Evolutionary conservation across 2,329 filamentous ascomycete genomes (phyloP).

Genomic region (Beauveria bassiana): DNA sequence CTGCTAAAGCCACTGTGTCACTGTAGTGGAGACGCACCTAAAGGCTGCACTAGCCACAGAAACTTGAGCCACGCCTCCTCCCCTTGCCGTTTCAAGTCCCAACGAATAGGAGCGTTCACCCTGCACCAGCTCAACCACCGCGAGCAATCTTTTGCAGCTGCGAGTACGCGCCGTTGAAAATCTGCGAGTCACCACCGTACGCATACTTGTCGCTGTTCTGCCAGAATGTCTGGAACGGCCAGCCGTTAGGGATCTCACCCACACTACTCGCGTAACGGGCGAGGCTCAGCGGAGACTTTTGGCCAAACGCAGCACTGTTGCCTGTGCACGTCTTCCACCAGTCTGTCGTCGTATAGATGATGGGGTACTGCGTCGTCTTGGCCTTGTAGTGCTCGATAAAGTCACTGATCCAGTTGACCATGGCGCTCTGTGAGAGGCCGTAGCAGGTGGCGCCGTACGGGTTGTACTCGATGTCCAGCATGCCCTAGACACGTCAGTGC

Average conservation of each 20-base stretch:
- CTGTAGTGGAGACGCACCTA: not conserved
- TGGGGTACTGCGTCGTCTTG: conserved; percentile 38
- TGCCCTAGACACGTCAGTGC: conserved; percentile 25
- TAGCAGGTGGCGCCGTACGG: conserved; percentile 34
- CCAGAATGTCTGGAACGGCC: conserved; percentile 46
- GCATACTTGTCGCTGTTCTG: conserved; percentile 16
- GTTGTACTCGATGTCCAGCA: conserved; percentile 46
- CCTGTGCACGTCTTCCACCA: conserved; percentile 50
- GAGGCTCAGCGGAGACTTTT: conserved; percentile 39
- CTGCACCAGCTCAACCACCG: not conserved
- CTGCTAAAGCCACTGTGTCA: not conserved
- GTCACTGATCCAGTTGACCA: conserved; percentile 45
- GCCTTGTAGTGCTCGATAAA: conserved; percentile 44
- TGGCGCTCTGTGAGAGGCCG: conserved; percentile 35
- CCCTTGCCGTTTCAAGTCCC: not conserved
- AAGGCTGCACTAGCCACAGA: not conserved
- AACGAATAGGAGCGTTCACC: not conserved
- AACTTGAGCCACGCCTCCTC: not conserved
- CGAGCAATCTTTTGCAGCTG: conserved; percentile 18
- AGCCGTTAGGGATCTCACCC: conserved; percentile 41
- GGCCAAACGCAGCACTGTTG: conserved; percentile 36
- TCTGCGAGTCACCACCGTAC: conserved; percentile 17
- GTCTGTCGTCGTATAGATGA: conserved; percentile 44
- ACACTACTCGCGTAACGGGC: conserved; percentile 34
- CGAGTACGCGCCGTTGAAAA: conserved; percentile 17